Percentiles rank a stretch among this genome's conserved stretches.
Evolutionary conservation across 2,329 filamentous ascomycete species (phyloP).

Genomic region (Fusarium decemcellulare): DNA sequence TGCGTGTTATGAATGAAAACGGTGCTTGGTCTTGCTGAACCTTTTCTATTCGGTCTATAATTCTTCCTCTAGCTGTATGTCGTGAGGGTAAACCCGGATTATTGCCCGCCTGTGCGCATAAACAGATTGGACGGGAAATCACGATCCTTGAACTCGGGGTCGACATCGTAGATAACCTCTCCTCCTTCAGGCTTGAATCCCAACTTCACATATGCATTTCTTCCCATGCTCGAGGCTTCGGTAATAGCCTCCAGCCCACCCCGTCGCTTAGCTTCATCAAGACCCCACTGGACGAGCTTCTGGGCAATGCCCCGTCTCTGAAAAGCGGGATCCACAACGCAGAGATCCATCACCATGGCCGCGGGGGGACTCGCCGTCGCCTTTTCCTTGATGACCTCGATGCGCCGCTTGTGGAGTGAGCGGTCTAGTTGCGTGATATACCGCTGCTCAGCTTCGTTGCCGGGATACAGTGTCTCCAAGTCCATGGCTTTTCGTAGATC

Average conservation of each 20-base stretch:
- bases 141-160: slow-evolving; percentile 57
- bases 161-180: slow-evolving; percentile 60
- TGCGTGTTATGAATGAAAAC: background rate
- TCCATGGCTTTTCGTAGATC: slow-evolving; percentile 50
- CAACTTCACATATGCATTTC: slow-evolving; percentile 60
- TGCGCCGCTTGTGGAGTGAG: slow-evolving; percentile 60
- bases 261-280: slow-evolving; percentile 57
- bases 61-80: background rate
- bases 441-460: slow-evolving; percentile 59
- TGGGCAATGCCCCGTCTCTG: slow-evolving; percentile 65
- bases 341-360: slow-evolving; percentile 65
- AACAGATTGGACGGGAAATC: slow-evolving; percentile 61
- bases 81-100: background rate
- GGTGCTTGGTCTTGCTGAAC: background rate
- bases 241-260: slow-evolving; percentile 59
- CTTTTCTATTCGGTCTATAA: background rate
- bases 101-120: slow-evolving; percentile 55
- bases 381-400: slow-evolving; percentile 59
- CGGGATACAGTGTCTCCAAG: slow-evolving; percentile 58
- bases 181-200: slow-evolving; percentile 59
- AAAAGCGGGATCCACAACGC: slow-evolving; percentile 66
- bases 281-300: slow-evolving; percentile 62
- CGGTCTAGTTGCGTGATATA: slow-evolving; percentile 61
- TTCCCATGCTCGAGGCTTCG: slow-evolving; percentile 65
- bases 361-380: slow-evolving; percentile 57